A percentile compares a stretch with the other conserved stretches of the same genome.
Evolutionary conservation across 345 rosid species (phyloP).

Genomic region (Rhizophora mangle): DNA sequence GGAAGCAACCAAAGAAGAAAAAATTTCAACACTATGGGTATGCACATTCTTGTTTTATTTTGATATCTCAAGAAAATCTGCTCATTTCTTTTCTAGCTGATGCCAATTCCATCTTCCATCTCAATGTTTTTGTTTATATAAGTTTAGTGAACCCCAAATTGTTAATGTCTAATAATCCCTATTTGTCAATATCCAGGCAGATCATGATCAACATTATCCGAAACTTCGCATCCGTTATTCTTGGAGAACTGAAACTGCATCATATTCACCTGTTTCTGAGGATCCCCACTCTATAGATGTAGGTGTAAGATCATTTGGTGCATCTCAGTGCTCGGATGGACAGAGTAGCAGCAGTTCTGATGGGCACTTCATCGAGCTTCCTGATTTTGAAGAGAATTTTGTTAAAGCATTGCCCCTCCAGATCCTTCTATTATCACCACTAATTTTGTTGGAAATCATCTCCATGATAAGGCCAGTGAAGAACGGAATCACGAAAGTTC

Average conservation of each 20-base stretch:
- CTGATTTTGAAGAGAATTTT: constrained; percentile 45
- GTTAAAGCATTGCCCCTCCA: constrained; percentile 30
- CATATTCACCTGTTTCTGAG: constrained; percentile 36
- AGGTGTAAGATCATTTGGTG: constrained; percentile 34
- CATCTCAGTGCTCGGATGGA: constrained; percentile 54
- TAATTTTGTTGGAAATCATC: constrained; percentile 23
- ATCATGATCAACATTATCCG: constrained; percentile 53
- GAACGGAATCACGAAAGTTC: constrained; percentile 40
- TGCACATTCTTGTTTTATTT: constrained; percentile 1
- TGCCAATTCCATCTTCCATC: constrained; percentile 6
- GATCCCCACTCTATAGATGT: constrained; percentile 33
- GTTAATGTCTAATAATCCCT: constrained; percentile 1
- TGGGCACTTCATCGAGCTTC: constrained; percentile 52
- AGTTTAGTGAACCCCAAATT: not conserved
- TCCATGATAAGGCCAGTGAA: constrained; percentile 33
- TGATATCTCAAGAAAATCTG: too few relatives aligned
- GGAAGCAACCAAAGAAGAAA: constrained; percentile 35
- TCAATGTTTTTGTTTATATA: not conserved
- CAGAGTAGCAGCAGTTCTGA: constrained; percentile 48
- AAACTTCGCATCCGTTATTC: constrained; percentile 61
- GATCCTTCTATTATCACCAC: constrained; percentile 29
- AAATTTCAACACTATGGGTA: constrained; percentile 36
- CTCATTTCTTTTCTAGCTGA: not conserved
- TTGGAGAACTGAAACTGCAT: constrained; percentile 48
- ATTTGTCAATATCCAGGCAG: constrained; percentile 40